Evolutionary conservation across 208 protist species (phyloP), one percentile per base, ranked within the genome.

Genomic region (Spongospora subterranea): DNA sequence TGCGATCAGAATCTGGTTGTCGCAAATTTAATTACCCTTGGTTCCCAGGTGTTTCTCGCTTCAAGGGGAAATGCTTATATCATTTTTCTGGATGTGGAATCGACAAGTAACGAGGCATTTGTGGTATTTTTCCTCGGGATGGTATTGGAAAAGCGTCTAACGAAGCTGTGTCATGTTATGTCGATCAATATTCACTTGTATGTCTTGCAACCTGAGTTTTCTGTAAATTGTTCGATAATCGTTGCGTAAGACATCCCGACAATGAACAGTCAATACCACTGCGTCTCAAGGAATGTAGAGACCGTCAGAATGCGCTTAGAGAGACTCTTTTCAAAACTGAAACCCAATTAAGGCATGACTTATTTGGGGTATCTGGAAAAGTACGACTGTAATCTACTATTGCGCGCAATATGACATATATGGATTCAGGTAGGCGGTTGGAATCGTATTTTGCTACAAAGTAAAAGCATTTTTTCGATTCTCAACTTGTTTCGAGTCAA

Each of bases 321-420:
- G 71, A 82, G 35, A 43, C 71, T 35, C n/a, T 82, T 6, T 82
- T 82, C n/a, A 82, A 43, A 43, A 82, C 71, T 82, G 71, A 82
- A 82, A 40, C 71, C 13, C 71, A 35, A 6, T 43, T 82, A 13
- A 82, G 35, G n/a, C 71, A 82, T 35, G 71, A 82, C 71, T n/a
- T 82, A 13, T 82, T 82, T 82, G 71, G 71, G 35, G 71, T 82
- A 45, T 82, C 71, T 6, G 35, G 71, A 6, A 6, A 45, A 17
- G 71, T 82, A 39, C 13, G 71, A 39, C 71, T 82, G 71, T n/a
- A 13, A 82, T 35, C 6, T 39, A 45, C 50, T 60, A 24, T 60
- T 60, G 24, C 6, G 50, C 50, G 24, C 6, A 60, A 60, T 60
- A 6, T 6, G 50, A 60, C 24, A 6, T 29, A 60, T 24, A 60